Percentiles rank a stretch among this genome's conserved stretches.
These are phyloP conservation scores for Adansonia madagascariensis DNA, from an alignment of 441 rosid genomes.

Conservation along the genomic window DNA sequence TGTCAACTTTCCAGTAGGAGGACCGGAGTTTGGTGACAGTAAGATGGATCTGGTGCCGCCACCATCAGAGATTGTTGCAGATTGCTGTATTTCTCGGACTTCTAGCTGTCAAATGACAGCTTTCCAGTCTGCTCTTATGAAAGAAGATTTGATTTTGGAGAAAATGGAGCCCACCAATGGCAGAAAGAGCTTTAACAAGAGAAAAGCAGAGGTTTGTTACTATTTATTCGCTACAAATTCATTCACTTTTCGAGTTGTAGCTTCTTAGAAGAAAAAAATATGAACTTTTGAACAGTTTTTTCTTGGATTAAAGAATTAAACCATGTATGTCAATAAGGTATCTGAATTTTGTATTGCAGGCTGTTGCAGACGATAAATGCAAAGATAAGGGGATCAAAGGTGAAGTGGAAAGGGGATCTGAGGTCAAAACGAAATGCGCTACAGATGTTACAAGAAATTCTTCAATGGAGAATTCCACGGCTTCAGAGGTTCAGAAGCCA, in stretches of 20 bases:
- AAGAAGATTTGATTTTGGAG: conserved; percentile 29
- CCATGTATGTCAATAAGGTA: neutral
- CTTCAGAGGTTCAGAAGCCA: conserved; percentile 39
- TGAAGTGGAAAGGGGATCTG: conserved; percentile 42
- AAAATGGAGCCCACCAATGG: conserved; percentile 14
- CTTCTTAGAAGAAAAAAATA: no score
- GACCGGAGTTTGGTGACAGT: conserved; percentile 30
- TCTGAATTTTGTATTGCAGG: conserved; percentile 26
- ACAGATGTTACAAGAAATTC: conserved; percentile 34
- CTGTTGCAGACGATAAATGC: conserved; percentile 35
- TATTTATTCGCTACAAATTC: neutral
- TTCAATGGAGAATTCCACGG: conserved; percentile 41
- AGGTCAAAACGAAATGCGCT: conserved; percentile 35
- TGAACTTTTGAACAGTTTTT: neutral
- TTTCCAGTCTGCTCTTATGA: conserved; percentile 11
- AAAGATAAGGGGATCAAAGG: conserved; percentile 41
- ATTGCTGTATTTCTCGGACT: conserved; percentile 44
- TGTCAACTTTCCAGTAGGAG: conserved; percentile 33
- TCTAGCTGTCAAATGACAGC: conserved; percentile 39
- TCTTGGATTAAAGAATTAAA: neutral
- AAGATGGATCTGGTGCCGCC: conserved; percentile 21
- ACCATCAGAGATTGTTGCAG: conserved; percentile 28
- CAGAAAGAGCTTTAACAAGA: conserved; percentile 35
- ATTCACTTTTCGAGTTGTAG: no score
- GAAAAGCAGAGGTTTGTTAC: conserved; percentile 51